Percentiles rank a stretch among this genome's conserved stretches.
Evolutionary conservation across 306 rosid genomes (phyloP).

Genomic region (Betula pendula): DNA sequence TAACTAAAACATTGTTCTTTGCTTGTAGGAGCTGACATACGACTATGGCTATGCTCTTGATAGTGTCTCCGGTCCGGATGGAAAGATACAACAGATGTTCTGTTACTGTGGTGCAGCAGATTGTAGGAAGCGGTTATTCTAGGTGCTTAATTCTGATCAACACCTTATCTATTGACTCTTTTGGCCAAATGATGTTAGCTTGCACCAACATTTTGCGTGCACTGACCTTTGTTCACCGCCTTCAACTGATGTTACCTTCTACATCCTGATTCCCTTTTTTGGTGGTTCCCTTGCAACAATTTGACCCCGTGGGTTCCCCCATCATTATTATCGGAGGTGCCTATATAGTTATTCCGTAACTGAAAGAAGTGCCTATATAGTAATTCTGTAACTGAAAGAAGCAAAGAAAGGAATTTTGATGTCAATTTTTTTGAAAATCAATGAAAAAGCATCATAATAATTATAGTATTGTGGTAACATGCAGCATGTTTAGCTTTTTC

Average conservation of each 20-base stretch:
- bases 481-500: neutral
- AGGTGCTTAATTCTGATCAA: conserved; percentile 14
- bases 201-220: neutral
- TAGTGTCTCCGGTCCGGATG: conserved; percentile 75
- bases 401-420: neutral
- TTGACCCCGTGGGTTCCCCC: conserved; percentile 14
- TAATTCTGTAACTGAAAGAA: conserved; percentile 20
- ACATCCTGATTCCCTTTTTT: neutral
- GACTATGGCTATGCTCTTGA: conserved; percentile 94
- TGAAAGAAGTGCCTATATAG: conserved; percentile 5
- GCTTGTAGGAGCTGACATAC: conserved; percentile 78
- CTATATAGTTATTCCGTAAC: conserved; percentile 11
- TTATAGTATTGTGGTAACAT: neutral
- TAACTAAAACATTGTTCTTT: conserved; percentile 9
- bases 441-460: neutral
- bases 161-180: neutral
- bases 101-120: conserved; percentile 93
- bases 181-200: neutral
- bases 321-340: conserved; percentile 16
- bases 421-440: conserved; percentile 30
- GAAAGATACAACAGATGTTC: conserved; percentile 69
- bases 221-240: neutral
- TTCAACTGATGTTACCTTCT: neutral
- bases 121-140: conserved; percentile 77
- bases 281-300: neutral